Evolutionary conservation across 306 rosid genomes (phyloP).

Genomic region (peach (Prunus persica)): DNA sequence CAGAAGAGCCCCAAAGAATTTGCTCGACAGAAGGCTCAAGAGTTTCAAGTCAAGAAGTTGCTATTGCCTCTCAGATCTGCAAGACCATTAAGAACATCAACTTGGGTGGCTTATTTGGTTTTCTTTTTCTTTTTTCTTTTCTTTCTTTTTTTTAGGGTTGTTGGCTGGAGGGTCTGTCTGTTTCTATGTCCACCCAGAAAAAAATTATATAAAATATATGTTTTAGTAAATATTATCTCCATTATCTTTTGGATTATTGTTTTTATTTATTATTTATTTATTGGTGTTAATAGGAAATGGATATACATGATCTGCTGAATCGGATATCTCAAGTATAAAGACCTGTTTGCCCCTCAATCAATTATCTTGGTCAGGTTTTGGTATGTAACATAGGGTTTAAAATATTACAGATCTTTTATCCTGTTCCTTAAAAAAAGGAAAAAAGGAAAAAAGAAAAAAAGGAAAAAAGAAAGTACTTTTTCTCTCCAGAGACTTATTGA

Average conservation of each 20-base stretch:
- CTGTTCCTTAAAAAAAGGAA: background rate
- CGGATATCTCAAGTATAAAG: background rate
- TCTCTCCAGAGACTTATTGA: background rate
- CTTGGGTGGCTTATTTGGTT: background rate
- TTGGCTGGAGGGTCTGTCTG: conserved; percentile 10
- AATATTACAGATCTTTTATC: background rate
- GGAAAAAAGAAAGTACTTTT: background rate
- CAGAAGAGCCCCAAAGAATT: conserved; percentile 27
- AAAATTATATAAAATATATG: background rate
- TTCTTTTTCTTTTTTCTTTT: background rate
- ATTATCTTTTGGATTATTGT: background rate
- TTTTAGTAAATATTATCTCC: background rate
- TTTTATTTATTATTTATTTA: background rate
- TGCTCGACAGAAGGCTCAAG: conserved; percentile 36
- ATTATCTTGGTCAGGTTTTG: background rate
- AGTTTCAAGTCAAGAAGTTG: conserved; percentile 68
- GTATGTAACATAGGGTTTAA: background rate
- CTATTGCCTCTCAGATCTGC: conserved; percentile 82
- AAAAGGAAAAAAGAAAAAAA: background rate
- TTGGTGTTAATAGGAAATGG: background rate
- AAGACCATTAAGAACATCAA: conserved; percentile 45
- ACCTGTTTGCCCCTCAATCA: conserved; percentile 4
- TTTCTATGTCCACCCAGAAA: conserved; percentile 20
- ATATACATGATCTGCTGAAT: background rate
- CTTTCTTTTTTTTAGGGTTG: background rate